Percentiles rank a stretch among this genome's conserved stretches.
Evolutionary conservation across 2,329 filamentous ascomycete species (phyloP).

Genomic region (Penicillium occitanis): DNA sequence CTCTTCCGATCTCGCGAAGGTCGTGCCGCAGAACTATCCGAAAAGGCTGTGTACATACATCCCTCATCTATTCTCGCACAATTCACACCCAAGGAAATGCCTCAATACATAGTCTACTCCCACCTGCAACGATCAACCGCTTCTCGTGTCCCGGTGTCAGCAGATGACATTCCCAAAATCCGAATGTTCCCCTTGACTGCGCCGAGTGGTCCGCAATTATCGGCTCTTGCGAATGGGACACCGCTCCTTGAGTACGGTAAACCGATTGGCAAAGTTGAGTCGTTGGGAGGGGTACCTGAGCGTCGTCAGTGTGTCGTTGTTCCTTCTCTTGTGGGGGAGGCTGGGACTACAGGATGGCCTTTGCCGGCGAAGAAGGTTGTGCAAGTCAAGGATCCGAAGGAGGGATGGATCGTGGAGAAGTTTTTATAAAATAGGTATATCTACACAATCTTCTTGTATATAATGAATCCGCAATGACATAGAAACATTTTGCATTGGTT

Average conservation of each 20-base stretch:
- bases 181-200: conserved; percentile 87
- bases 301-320: conserved; percentile 79
- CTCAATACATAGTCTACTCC: conserved; percentile 83
- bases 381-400: conserved; percentile 70
- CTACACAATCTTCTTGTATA: conserved; percentile 14
- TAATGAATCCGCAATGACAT: neutral
- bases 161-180: conserved; percentile 63
- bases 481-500: neutral
- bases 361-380: conserved; percentile 80
- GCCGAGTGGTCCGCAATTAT: conserved; percentile 71
- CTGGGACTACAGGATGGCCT: conserved; percentile 73
- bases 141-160: conserved; percentile 52
- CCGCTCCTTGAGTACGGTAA: conserved; percentile 83
- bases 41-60: conserved; percentile 80
- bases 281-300: conserved; percentile 48
- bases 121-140: conserved; percentile 70
- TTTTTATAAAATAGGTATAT: conserved; percentile 35
- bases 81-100: conserved; percentile 69
- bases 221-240: conserved; percentile 77
- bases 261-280: conserved; percentile 77
- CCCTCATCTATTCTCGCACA: conserved; percentile 78
- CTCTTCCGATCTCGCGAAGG: conserved; percentile 66
- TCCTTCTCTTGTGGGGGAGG: conserved; percentile 70
- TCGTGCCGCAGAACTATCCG: conserved; percentile 47
- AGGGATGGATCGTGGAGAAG: conserved; percentile 71